Evolutionary conservation across 202 grass and related monocot species (phyloP), one percentile per base, ranked within the genome.

Genomic region (Digitaria exilis): DNA sequence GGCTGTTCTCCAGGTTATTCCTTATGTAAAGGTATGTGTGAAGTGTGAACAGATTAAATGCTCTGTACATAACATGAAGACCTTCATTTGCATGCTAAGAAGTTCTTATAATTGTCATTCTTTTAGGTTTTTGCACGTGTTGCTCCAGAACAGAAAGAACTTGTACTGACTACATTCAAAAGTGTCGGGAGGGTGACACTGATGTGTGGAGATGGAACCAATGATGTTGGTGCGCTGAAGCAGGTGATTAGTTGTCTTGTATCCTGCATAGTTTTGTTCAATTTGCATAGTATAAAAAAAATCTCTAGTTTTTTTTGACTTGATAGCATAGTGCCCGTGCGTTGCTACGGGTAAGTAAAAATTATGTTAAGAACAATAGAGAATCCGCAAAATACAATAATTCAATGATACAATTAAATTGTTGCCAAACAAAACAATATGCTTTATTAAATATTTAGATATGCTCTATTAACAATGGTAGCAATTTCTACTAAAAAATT

Each of bases 191-290:
- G 96, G 78, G 73, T 99, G 84, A 99, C 96, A 72, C 68, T 99
- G 61, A 99, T 99, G 96, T 99, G 96, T 83, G 96, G 96, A 85
- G 96, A 99, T 77, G 96, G 96, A 85, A 99, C 96, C n/a, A 99
- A 99, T 82, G 93, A 99, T 92, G 96, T 99, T 80, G 96, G 96
- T 73, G 96, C 96, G 76, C 87, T 99, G 69, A 99, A 99, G 84
- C 96, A 99, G 91, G 96, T 94, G 62, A 81, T n/a, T 62, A 44
- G 29, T 35, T 57, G 44, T 51, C 65, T 22, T 54, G 44, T 70
- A 31, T 81, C 39, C n/a, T 29, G 29, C 80, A 51, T 54, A 71
- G 17, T 78, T 49, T 55, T 48, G 4, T 39, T 72, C 31, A 78
- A 37, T 50, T 83, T 76, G 58, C 32, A 34, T 21, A 48, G 48